Evolutionary conservation across 768 basidiomycete species (phyloP).

Genomic region (Favolaschia claudopus): DNA sequence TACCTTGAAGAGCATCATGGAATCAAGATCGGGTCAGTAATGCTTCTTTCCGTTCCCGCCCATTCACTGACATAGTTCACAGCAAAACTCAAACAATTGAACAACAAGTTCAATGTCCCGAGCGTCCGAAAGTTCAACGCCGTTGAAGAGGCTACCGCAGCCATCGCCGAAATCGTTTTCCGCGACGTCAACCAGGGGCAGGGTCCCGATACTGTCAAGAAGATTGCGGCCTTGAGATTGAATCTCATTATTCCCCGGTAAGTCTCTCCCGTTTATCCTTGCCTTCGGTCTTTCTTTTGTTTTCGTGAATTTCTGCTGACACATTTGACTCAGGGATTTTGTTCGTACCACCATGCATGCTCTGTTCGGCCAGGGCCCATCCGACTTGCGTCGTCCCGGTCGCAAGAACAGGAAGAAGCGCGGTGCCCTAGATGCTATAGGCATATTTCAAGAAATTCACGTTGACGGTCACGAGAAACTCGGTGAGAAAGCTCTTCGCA

Average conservation of each 20-base stretch:
- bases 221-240: constrained; percentile 2
- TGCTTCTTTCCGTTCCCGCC: background rate
- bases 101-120: background rate
- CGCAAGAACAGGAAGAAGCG: background rate
- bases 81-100: background rate
- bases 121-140: background rate
- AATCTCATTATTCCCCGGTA: constrained; percentile 10
- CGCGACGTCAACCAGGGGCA: constrained; percentile 8
- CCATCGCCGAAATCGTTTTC: background rate
- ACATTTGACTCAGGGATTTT: background rate
- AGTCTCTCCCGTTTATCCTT: background rate
- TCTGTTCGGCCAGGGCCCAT: constrained; percentile 1
- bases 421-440: background rate
- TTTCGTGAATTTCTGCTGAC: background rate
- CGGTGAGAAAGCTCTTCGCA: constrained; percentile 1
- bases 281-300: background rate
- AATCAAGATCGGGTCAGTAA: too few species aligned
- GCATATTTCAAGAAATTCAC: constrained; percentile 13
- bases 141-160: constrained; percentile 4
- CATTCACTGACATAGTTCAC: background rate
- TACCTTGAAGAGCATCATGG: too few species aligned
- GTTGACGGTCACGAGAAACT: constrained; percentile 15
- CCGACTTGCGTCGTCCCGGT: constrained; percentile 2
- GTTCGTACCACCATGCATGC: constrained; percentile 7
- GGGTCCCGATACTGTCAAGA: constrained; percentile 8